Evolutionary conservation across 805 yeast species (phyloP).

Genomic region (Saccharomycopsis olivae): DNA sequence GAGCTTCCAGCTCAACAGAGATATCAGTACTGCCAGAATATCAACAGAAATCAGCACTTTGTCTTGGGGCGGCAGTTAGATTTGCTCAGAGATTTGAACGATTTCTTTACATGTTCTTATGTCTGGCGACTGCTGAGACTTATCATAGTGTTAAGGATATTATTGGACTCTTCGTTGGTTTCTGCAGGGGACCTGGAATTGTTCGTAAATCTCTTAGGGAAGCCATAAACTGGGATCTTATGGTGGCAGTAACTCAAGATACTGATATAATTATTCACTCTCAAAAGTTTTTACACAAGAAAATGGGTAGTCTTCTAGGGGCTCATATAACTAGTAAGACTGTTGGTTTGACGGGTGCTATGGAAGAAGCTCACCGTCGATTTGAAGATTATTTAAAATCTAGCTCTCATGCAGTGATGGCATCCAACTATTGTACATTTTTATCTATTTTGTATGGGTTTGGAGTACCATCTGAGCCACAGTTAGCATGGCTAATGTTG

Average conservation of each 20-base stretch:
- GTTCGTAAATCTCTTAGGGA: neutral
- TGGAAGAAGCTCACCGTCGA: neutral
- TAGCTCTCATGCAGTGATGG: too few species aligned
- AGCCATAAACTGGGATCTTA: conserved; percentile 29
- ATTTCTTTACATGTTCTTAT: conserved; percentile 4
- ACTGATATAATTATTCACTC: conserved; percentile 53
- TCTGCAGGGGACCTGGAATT: neutral
- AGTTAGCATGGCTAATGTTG: too few species aligned
- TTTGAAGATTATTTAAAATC: neutral
- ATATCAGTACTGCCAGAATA: neutral
- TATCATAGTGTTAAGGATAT: conserved; percentile 3
- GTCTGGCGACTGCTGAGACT: conserved; percentile 5
- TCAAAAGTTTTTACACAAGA: conserved; percentile 46
- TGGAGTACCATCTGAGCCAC: too few species aligned
- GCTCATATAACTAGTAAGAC: neutral
- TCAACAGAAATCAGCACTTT: neutral
- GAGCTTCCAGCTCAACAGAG: neutral
- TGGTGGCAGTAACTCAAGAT: conserved; percentile 39
- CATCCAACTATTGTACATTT: conserved; percentile 15
- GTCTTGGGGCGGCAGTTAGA: too few species aligned
- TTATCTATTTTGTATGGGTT: conserved; percentile 4
- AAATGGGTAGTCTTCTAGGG: conserved; percentile 34
- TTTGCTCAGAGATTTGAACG: neutral
- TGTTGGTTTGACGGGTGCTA: neutral
- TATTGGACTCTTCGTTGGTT: neutral